Evolutionary conservation across 139 green algal species (phyloP), one percentile per base, ranked within the genome.

Genomic region (Pleodorina starrii): DNA sequence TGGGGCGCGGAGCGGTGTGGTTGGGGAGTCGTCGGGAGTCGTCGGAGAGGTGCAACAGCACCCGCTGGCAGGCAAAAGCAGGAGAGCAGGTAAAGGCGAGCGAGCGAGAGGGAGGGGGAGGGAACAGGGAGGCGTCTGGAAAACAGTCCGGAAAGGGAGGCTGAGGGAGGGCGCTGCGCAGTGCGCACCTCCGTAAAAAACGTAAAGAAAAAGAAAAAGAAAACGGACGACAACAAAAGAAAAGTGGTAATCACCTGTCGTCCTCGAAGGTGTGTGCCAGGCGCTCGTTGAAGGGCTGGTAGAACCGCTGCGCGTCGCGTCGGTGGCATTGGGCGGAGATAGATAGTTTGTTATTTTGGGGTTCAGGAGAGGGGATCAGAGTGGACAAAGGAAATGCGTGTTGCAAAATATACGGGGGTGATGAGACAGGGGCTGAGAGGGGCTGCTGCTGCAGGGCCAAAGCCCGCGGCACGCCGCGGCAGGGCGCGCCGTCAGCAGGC

Each of bases 221-320:
- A 57, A 57, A 57, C 57, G 12, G 68, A 76, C 68, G 68, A 76
- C 35, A 32, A 76, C 14, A 9, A 75, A 44, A 6, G 6, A 9
- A 44, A 44, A 10, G 7, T 23, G 9, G 66, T 17, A 27, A n/a
- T 43, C 42, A 87, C 80, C 80, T 60, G 40, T 76, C 42, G 60
- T 87, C 80, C 4, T 51, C 38, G 12, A 76, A 27, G 23, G 69
- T 43, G 38, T 75, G 59, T 12, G 80, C 40, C 59, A 87, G 60
- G 38, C 40, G 38, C 59, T 76, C 80, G 57, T 87, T 87, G 80
- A 73, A 87, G 57, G 80, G 80, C 38, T 63, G 59, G 80, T 87
- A 87, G 59, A 87, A 87, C 16, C 2, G 6, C 78, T 85, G 48
- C 27, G 46, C 11, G 32, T 72, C 7, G 25, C 10, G 43, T 29